Conservation (phyloP, 139 green algal genomes). For the Desmodesmus armatus region DNA sequence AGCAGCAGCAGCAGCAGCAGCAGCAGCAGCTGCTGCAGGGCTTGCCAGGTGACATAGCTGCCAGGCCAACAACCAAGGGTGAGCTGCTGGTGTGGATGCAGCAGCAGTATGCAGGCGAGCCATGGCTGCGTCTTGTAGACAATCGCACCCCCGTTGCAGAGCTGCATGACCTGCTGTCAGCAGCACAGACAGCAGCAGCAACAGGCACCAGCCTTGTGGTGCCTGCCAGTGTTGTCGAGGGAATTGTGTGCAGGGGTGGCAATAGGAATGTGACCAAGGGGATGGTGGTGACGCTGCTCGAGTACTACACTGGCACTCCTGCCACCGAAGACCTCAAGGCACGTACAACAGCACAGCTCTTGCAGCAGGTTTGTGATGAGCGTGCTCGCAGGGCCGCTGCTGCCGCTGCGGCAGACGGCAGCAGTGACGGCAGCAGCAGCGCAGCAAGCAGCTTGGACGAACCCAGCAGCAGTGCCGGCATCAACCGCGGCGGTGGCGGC, state of each 20-base stretch:
- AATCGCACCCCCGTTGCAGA: no score
- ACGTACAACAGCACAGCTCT: background rate
- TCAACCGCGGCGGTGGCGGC: no score
- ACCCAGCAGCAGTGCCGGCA: no score
- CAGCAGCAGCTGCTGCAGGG: background rate
- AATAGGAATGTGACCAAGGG: no score
- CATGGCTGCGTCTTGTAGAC: background rate
- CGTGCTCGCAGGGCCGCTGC: no score
- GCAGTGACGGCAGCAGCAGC: no score
- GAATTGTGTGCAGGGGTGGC: no score
- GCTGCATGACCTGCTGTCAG: background rate
- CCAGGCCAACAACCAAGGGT: background rate
- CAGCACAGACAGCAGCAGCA: constrained; percentile 6
- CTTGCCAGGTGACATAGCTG: background rate
- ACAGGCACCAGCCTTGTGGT: background rate
- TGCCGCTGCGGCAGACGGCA: no score
- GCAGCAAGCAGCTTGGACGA: no score
- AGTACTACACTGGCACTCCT: no score
- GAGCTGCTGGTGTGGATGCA: background rate
- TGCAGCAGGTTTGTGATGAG: background rate
- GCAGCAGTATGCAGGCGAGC: background rate
- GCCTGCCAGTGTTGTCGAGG: background rate
- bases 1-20: constrained; percentile 37
- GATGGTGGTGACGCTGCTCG: no score
- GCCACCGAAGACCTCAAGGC: no score